Evolutionary conservation across 2,329 filamentous ascomycete species (phyloP).

Genomic region (Xylaria sp.): DNA sequence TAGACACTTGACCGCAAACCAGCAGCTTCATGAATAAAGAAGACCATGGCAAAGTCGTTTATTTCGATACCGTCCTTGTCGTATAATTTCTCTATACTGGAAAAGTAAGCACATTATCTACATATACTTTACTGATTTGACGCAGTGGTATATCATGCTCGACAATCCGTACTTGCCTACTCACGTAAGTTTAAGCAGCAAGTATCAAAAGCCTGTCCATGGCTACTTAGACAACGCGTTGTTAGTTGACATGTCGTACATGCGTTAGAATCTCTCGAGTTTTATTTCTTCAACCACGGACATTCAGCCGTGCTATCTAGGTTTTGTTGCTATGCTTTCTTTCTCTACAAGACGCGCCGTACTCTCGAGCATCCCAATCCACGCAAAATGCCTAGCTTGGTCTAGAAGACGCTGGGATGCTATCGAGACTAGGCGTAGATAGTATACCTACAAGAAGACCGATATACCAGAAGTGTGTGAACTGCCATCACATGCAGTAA

Average conservation of each 20-base stretch:
- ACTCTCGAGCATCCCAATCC: background rate
- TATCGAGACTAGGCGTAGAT: background rate
- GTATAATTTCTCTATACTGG: no score
- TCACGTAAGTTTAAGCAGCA: background rate
- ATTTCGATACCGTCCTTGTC: no score
- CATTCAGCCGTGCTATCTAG: background rate
- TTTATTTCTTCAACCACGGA: background rate
- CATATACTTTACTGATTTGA: no score
- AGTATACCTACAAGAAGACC: conserved; percentile 6
- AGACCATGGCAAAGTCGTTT: no score
- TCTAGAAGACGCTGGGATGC: conserved; percentile 15
- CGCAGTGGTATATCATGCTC: background rate
- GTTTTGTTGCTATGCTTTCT: conserved; percentile 6
- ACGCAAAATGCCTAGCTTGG: background rate
- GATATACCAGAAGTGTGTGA: conserved; percentile 14
- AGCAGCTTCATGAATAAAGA: no score
- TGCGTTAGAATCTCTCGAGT: background rate
- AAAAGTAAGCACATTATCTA: no score
- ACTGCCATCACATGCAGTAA: conserved; percentile 23
- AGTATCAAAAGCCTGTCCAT: background rate
- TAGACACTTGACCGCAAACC: background rate
- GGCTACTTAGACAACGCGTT: background rate
- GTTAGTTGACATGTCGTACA: background rate
- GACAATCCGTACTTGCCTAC: background rate
- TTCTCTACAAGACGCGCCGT: background rate